Percentiles rank a stretch among this genome's conserved stretches.
Conservation (phyloP, 169 alveolate genomes). For the Blepharisma undulans region DNA sequence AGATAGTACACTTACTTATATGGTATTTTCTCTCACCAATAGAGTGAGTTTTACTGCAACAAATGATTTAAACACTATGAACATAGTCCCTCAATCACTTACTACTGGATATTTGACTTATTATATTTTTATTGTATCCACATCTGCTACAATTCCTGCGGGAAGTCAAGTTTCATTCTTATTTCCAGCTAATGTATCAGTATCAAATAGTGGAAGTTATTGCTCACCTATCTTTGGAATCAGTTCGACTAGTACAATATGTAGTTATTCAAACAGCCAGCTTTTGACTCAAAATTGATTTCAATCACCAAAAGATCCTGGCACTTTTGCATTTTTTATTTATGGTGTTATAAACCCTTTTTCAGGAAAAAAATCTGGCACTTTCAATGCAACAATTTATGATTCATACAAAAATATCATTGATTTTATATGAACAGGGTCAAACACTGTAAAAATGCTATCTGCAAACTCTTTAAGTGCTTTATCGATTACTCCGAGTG, state of each 20-base stretch:
- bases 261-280: not conserved
- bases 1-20: not conserved
- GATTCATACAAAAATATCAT: not conserved
- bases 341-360: conserved; percentile 4
- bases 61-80: not conserved
- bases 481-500: not conserved
- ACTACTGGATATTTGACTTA: not conserved
- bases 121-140: not conserved
- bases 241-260: not conserved
- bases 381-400: not conserved
- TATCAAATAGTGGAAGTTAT: not conserved
- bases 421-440: not conserved
- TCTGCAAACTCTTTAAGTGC: not conserved
- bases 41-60: conserved; percentile 10
- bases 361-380: not conserved
- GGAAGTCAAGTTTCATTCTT: not conserved
- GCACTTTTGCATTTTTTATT: not conserved
- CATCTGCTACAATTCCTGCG: not conserved
- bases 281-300: not conserved
- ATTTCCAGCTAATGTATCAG: conserved; percentile 6
- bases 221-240: not conserved
- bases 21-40: not conserved
- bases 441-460: not conserved
- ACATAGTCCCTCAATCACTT: not conserved
- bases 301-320: not conserved